Conservation (phyloP, 2,329 filamentous ascomycete genomes). For the Macrophomina phaseolina region DNA sequence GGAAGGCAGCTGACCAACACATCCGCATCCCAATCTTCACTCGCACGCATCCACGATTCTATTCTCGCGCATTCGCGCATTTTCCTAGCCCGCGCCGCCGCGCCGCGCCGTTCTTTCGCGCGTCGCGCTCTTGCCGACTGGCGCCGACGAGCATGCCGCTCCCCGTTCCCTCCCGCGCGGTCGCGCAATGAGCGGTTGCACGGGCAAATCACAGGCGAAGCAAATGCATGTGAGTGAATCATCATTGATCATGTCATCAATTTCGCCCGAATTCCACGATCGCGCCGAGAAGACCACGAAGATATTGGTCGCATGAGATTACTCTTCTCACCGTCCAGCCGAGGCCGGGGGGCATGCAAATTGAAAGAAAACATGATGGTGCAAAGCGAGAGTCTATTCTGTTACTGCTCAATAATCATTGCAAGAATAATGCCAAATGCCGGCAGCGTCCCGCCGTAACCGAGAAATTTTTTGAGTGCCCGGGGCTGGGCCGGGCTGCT, state of each 20-base stretch:
- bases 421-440: too few relatives aligned
- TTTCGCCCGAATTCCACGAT: not conserved
- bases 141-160: not conserved
- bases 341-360: too few relatives aligned
- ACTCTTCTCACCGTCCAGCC: not conserved
- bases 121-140: constrained; percentile 3
- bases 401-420: too few relatives aligned
- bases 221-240: constrained; percentile 6
- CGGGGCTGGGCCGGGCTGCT: not conserved
- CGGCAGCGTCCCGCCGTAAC: not conserved
- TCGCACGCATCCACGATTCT: not conserved
- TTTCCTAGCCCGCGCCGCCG: not conserved
- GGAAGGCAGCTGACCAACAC: constrained; percentile 9
- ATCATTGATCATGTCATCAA: constrained; percentile 1
- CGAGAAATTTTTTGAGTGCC: not conserved
- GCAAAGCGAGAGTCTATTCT: too few relatives aligned
- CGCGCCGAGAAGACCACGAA: not conserved
- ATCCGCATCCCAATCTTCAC: not conserved
- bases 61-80: constrained; percentile 9
- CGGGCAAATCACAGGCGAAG: not conserved
- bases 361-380: too few relatives aligned
- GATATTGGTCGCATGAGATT: not conserved
- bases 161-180: not conserved
- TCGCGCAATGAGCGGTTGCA: not conserved
- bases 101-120: not conserved